These are phyloP conservation scores for Colletotrichum sojae DNA, from an alignment of 2,329 filamentous ascomycete species.

Conservation along the genomic window DNA sequence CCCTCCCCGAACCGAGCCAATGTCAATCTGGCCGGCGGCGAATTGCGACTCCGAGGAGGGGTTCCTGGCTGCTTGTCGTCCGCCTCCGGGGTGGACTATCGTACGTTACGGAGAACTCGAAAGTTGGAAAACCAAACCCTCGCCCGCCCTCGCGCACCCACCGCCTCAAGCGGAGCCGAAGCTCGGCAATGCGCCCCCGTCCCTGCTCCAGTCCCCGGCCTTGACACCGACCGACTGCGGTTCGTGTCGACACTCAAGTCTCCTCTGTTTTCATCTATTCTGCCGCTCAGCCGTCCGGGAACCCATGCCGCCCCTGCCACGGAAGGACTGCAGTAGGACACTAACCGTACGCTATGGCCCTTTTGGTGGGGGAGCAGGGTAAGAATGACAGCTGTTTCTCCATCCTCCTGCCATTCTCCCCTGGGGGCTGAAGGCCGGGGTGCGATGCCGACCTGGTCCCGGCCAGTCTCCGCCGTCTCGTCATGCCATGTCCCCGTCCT, in stretches of 20 bases:
- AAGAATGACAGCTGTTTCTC: constrained; percentile 20
- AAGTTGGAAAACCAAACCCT: no score
- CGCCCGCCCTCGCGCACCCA: constrained; percentile 3
- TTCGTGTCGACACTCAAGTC: neutral
- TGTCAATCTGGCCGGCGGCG: constrained; percentile 10
- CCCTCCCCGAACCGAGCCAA: constrained; percentile 3
- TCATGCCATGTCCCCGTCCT: constrained; percentile 25
- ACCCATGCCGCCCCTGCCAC: constrained; percentile 4
- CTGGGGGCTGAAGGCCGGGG: constrained; percentile 18
- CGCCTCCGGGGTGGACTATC: constrained; percentile 5
- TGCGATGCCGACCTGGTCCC: constrained; percentile 15
- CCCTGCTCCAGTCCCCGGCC: neutral
- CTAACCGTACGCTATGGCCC: constrained; percentile 24
- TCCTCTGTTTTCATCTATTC: constrained; percentile 4
- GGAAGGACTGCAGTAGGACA: no score
- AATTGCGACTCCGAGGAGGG: neutral
- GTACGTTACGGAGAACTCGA: constrained; percentile 18
- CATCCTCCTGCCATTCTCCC: constrained; percentile 4
- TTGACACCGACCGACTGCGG: neutral
- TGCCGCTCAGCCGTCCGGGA: constrained; percentile 20
- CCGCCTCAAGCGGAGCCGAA: constrained; percentile 2
- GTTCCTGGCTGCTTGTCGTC: constrained; percentile 1
- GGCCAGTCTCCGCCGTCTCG: constrained; percentile 30
- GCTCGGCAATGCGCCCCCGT: constrained; percentile 5
- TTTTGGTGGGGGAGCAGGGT: constrained; percentile 19